Base-by-base conservation (phyloP, 441 rosid genomes). In the Theobroma grandiflorum region DNA sequence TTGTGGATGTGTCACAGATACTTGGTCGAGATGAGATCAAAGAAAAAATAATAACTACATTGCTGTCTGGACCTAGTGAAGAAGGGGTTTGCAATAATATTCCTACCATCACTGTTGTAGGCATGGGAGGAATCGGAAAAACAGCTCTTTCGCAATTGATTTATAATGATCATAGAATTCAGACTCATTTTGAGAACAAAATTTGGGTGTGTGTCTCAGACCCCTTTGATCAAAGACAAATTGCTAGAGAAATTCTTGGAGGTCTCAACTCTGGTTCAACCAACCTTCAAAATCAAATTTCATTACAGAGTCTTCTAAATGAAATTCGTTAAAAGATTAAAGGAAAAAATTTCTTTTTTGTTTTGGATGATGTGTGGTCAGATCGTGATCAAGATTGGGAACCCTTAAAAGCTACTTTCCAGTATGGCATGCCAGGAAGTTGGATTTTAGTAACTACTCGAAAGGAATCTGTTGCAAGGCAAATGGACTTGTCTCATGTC, bases 201-300 rank as follows among this genome's bases (percentile, higher is more conserved):
- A 63, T 62, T 10, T 82, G 82, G 82, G 82, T 79, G 7, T 82
- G 79, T 50, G 79, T 78, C 3, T 69, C 74, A 0, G 40, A 69
- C 2, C 0, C n/a, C 3, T 69, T 69, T 20, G 55, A 69, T 69
- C 9, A 22, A 12, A 45, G 2, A 2, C 9, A 43, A 10, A 50
- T 69, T 43, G 74, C 57, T 3, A 3, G 2, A 20, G 55, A 57
- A 69, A 69, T 69, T 4, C 6, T 69, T 5, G 8, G 2, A 45
- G 57, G 3, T 0, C 74, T 69, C 4, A 10, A 47, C 68, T 47
- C 64, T 65, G 55, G 47, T 64, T 8, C 22, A 53, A 18, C 8
- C 4, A 1, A 18, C 2, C 6, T 6, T 5, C 58, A 16, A 15
- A 6, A 53, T 53, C 10, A 1, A 1, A 11, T 6, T 38, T 1